Percentiles rank a stretch among this genome's conserved stretches.
These are phyloP conservation scores for Hordeum marinum DNA, from an alignment of 176 grass and related monocot genomes.

Conservation along the genomic window DNA sequence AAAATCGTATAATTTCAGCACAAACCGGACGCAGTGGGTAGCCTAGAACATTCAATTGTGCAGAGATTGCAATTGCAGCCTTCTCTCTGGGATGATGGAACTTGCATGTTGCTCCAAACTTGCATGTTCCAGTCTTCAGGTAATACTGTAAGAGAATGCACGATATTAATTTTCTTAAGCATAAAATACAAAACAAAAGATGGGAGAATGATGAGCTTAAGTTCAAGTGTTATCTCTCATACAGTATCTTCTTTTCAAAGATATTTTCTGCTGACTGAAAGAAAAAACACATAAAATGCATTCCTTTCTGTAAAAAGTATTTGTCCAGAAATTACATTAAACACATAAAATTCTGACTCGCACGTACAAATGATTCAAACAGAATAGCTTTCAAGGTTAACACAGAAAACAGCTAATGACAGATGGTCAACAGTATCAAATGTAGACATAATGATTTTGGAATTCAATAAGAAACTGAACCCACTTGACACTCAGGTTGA, in stretches of 20 bases:
- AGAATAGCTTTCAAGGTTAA: neutral
- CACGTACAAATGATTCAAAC: neutral
- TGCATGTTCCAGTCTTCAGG: conserved; percentile 78
- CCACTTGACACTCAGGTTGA: conserved; percentile 75
- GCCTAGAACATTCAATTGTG: conserved; percentile 65
- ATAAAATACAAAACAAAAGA: conserved; percentile 16
- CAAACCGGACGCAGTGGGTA: conserved; percentile 69
- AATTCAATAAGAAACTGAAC: conserved; percentile 7
- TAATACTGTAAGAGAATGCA: conserved; percentile 52
- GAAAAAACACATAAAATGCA: neutral
- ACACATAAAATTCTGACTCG: neutral
- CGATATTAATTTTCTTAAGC: neutral
- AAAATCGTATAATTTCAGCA: conserved; percentile 11
- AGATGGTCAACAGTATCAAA: neutral
- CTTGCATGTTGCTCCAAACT: conserved; percentile 83
- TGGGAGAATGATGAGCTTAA: neutral
- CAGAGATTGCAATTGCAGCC: conserved; percentile 50
- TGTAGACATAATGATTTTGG: neutral
- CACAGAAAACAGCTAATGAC: neutral
- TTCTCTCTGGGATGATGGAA: conserved; percentile 81
- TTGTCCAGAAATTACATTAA: neutral
- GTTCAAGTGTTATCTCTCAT: neutral
- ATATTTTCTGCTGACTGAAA: neutral
- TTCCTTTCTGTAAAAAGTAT: neutral
- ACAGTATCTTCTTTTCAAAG: neutral